phyloP scores from a whole-genome alignment of 805 yeast genomes.

The Wickerhamomyces queroliae region DNA sequence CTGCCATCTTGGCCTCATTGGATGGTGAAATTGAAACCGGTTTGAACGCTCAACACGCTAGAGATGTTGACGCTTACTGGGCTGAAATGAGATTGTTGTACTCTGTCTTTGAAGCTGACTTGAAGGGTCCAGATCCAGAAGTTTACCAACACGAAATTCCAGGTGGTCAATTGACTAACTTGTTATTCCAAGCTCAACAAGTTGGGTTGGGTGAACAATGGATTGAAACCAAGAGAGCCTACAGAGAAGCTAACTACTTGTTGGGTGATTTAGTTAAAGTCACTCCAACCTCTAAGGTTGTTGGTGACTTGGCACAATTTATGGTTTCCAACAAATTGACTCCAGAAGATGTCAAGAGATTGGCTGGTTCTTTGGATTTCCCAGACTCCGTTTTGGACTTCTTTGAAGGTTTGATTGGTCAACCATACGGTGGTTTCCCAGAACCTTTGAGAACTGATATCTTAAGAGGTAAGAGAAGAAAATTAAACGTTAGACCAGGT shows the following conservation, averaged over 20 bases:
- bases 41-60: constrained; percentile 56
- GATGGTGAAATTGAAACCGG: constrained; percentile 83
- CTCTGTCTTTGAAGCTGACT: constrained; percentile 96
- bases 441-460: constrained; percentile 95
- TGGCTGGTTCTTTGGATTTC: constrained; percentile 92
- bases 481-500: constrained; percentile 88
- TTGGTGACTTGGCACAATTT: constrained; percentile 99
- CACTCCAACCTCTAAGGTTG: constrained; percentile 99
- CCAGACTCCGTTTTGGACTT: constrained; percentile 97
- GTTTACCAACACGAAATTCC: constrained; percentile 98
- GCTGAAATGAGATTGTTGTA: constrained; percentile 96
- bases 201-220: constrained; percentile 96
- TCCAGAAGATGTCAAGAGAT: constrained; percentile 76
- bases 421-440: constrained; percentile 99
- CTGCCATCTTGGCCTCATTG: constrained; percentile 86
- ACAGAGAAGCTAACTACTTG: constrained; percentile 82
- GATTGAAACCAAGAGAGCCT: constrained; percentile 93
- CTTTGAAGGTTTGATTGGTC: constrained; percentile 99
- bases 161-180: constrained; percentile 98
- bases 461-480: constrained; percentile 87
- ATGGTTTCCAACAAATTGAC: constrained; percentile 94
- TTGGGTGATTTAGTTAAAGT: constrained; percentile 98
- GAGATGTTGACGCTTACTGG: constrained; percentile 94
- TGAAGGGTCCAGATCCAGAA: constrained; percentile 99
- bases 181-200: constrained; percentile 98